Percentiles rank a stretch among this genome's conserved stretches.
phyloP scores from a whole-genome alignment of 176 grass and related monocot genomes.

The Thalia dealbata region DNA sequence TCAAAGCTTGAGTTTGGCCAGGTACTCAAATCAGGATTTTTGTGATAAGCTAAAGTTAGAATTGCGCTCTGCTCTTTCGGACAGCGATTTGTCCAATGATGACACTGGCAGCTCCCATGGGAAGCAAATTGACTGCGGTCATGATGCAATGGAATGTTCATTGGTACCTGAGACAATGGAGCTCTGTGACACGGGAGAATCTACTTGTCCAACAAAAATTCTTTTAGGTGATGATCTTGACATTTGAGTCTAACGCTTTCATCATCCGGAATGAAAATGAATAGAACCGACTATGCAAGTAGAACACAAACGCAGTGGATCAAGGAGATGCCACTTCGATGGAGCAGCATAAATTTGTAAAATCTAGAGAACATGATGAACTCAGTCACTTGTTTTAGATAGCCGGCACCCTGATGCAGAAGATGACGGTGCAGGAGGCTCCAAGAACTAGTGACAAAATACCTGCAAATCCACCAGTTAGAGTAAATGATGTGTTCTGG shows the following conservation, averaged over 20 bases:
- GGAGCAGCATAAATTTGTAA: slow-evolving; percentile 14
- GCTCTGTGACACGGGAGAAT: slow-evolving; percentile 45
- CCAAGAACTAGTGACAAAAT: slow-evolving; percentile 20
- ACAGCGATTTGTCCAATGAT: slow-evolving; percentile 49
- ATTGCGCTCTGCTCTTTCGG: slow-evolving; percentile 40
- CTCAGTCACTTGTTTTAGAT: slow-evolving; percentile 4
- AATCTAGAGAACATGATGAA: slow-evolving; percentile 11
- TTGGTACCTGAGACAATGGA: slow-evolving; percentile 39
- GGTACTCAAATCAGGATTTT: slow-evolving; percentile 47
- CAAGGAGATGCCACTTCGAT: slow-evolving; percentile 2
- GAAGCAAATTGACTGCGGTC: slow-evolving; percentile 31
- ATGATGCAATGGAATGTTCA: slow-evolving; percentile 18
- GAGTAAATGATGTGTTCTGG: slow-evolving; percentile 91
- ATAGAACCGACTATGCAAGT: slow-evolving; percentile 11
- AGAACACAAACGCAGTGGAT: slow-evolving; percentile 12
- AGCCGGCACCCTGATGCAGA: slow-evolving; percentile 19
- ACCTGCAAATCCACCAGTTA: slow-evolving; percentile 28
- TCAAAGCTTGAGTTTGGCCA: slow-evolving; percentile 51
- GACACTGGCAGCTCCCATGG: slow-evolving; percentile 40
- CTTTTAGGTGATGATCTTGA: slow-evolving; percentile 35
- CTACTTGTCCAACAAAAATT: slow-evolving; percentile 43
- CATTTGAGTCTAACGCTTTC: slow-evolving; percentile 76
- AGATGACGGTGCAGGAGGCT: background rate
- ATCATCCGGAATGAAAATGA: slow-evolving; percentile 40
- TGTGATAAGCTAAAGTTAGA: slow-evolving; percentile 81